phyloP scores from a whole-genome alignment of 1,139 yeast species.

The Wickerhamomyces sp. region DNA sequence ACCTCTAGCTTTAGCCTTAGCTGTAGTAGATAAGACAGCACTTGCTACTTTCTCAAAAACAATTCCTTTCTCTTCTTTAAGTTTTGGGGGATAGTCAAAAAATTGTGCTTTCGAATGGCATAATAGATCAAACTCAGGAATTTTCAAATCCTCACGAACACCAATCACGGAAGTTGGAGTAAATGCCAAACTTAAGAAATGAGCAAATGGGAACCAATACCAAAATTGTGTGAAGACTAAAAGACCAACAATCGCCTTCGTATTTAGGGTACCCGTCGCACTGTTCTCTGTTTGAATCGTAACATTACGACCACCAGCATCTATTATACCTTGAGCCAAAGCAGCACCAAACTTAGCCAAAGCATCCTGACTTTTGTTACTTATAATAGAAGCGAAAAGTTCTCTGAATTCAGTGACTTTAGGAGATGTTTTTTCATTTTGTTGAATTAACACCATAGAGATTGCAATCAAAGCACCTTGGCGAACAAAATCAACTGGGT shows the following conservation, averaged over 20 bases:
- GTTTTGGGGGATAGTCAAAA: slow-evolving; percentile 88
- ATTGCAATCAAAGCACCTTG: slow-evolving; percentile 95
- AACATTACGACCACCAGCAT: slow-evolving; percentile 98
- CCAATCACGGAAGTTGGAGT: slow-evolving; percentile 92
- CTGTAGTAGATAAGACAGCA: slow-evolving; percentile 92
- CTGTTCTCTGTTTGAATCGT: slow-evolving; percentile 86
- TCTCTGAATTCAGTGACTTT: slow-evolving; percentile 76
- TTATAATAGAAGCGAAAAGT: slow-evolving; percentile 67
- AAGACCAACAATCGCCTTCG: slow-evolving; percentile 88
- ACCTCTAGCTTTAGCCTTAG: slow-evolving; percentile 88
- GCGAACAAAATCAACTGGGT: slow-evolving; percentile 94
- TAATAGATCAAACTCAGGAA: slow-evolving; percentile 77
- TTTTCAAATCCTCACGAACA: slow-evolving; percentile 77
- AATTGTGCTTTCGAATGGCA: slow-evolving; percentile 78
- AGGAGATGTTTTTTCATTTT: slow-evolving; percentile 80
- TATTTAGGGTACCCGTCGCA: slow-evolving; percentile 88
- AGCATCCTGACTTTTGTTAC: slow-evolving; percentile 92
- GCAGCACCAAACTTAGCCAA: slow-evolving; percentile 98
- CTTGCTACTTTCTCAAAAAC: slow-evolving; percentile 88
- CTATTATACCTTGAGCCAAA: slow-evolving; percentile 93
- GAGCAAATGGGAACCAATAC: slow-evolving; percentile 99
- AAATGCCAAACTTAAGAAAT: slow-evolving; percentile 86
- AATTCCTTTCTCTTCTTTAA: slow-evolving; percentile 74
- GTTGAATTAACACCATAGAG: slow-evolving; percentile 90
- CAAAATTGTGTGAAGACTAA: slow-evolving; percentile 89